phyloP scores from a whole-genome alignment of 768 basidiomycete genomes.

The Floccularia luteovirens region DNA sequence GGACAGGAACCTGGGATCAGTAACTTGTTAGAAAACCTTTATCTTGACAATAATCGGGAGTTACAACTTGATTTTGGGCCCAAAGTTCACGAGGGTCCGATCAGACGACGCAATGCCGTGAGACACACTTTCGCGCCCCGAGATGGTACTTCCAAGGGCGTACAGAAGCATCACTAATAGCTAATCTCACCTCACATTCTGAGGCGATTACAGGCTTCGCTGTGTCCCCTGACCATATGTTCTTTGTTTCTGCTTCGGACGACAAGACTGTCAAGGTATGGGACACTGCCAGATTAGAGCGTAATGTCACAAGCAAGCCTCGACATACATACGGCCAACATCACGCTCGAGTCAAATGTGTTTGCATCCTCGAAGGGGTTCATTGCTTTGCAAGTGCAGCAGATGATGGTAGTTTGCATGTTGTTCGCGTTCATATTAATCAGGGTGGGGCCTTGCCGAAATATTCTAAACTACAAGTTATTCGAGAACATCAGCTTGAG shows the following conservation, averaged over 20 bases:
- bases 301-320: slow-evolving; percentile 86
- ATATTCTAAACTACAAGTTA: slow-evolving; percentile 70
- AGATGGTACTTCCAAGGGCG: slow-evolving; percentile 50
- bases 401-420: slow-evolving; percentile 76
- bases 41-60: slow-evolving; percentile 80
- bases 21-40: slow-evolving; percentile 84
- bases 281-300: slow-evolving; percentile 89
- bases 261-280: slow-evolving; percentile 92
- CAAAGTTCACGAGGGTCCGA: slow-evolving; percentile 71
- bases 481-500: slow-evolving; percentile 77
- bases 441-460: slow-evolving; percentile 68
- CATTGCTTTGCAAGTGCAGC: slow-evolving; percentile 89
- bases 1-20: slow-evolving; percentile 87
- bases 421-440: slow-evolving; percentile 76
- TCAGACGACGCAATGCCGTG: slow-evolving; percentile 67
- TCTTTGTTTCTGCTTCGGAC: slow-evolving; percentile 90
- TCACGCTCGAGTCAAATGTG: slow-evolving; percentile 54
- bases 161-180: slow-evolving; percentile 74
- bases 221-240: slow-evolving; percentile 89
- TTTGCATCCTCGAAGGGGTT: slow-evolving; percentile 79
- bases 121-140: slow-evolving; percentile 63
- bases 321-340: slow-evolving; percentile 56
- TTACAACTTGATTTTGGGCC: slow-evolving; percentile 91
- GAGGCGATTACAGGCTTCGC: slow-evolving; percentile 74
- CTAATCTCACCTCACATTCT: slow-evolving; percentile 78